These are phyloP conservation scores for Myriosclerotinia duriaeana DNA, from an alignment of 2,329 filamentous ascomycete genomes.

Conservation along the genomic window DNA sequence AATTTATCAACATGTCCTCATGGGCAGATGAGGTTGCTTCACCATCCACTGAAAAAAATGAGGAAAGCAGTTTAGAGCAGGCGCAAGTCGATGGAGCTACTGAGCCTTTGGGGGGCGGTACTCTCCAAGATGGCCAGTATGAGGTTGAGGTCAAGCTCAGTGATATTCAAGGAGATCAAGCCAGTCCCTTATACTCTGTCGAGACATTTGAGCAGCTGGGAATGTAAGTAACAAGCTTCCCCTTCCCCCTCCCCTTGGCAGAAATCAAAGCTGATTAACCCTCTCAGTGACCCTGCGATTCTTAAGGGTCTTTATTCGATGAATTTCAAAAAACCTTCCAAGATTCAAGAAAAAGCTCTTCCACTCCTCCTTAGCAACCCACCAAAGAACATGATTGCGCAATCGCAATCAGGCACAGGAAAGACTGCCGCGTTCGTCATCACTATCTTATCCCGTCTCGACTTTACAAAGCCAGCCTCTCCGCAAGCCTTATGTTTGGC, in stretches of 20 bases:
- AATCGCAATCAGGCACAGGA: constrained; percentile 98
- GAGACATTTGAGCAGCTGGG: constrained; percentile 82
- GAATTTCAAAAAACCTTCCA: constrained; percentile 92
- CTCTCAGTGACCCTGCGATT: constrained; percentile 57
- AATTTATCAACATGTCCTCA: constrained; percentile 30
- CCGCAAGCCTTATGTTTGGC: constrained; percentile 85
- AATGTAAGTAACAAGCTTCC: constrained; percentile 54
- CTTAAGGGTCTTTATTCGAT: constrained; percentile 75
- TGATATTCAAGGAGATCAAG: constrained; percentile 81
- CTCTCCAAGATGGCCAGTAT: constrained; percentile 69
- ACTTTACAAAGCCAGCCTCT: constrained; percentile 65
- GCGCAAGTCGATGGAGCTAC: constrained; percentile 49
- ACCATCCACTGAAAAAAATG: constrained; percentile 29
- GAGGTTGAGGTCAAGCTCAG: constrained; percentile 91
- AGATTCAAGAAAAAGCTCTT: constrained; percentile 93
- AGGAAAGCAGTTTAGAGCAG: constrained; percentile 24
- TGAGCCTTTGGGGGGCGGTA: constrained; percentile 48
- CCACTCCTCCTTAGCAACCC: constrained; percentile 84
- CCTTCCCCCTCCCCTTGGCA: neutral
- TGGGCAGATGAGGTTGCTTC: constrained; percentile 47
- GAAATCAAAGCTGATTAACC: constrained; percentile 24
- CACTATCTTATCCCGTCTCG: constrained; percentile 83
- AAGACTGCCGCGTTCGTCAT: constrained; percentile 97
- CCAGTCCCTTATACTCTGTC: constrained; percentile 83
- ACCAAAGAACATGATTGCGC: constrained; percentile 91